Percentiles rank a stretch among this genome's conserved stretches.
Conservation (phyloP, 345 rosid species). For the Ricinus communis region DNA sequence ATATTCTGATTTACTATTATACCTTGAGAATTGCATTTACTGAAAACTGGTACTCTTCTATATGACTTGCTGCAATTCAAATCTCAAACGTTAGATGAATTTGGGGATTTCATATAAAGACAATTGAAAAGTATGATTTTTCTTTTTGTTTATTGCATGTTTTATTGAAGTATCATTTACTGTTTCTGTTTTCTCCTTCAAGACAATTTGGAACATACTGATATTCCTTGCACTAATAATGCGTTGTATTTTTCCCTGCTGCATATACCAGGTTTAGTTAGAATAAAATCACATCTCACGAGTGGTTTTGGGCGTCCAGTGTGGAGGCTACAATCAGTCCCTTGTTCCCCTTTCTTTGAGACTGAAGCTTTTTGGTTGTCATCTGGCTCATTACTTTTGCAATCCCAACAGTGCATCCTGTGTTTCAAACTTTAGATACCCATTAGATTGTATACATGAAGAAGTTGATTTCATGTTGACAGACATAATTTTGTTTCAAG, state of each 20-base stretch:
- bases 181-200: slow-evolving; percentile 2
- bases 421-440: slow-evolving; percentile 9
- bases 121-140: neutral
- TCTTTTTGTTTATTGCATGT: neutral
- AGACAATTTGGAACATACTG: neutral
- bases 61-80: neutral
- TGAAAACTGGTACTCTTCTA: neutral
- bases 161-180: neutral
- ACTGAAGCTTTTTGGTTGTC: slow-evolving; percentile 4
- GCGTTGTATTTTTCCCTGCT: neutral
- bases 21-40: neutral
- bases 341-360: neutral
- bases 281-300: neutral
- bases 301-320: slow-evolving; percentile 6
- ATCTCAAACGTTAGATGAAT: neutral
- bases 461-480: slow-evolving; percentile 11
- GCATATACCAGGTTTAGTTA: slow-evolving; percentile 12
- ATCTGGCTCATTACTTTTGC: neutral
- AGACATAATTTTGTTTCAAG: slow-evolving; percentile 17
- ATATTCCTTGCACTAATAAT: neutral
- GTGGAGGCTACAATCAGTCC: neutral
- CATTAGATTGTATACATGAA: slow-evolving; percentile 6
- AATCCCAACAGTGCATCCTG: slow-evolving; percentile 1
- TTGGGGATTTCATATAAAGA: neutral
- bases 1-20: neutral